Conservation (phyloP, 2,329 filamentous ascomycete species). For the Cordyceps farinosa region DNA sequence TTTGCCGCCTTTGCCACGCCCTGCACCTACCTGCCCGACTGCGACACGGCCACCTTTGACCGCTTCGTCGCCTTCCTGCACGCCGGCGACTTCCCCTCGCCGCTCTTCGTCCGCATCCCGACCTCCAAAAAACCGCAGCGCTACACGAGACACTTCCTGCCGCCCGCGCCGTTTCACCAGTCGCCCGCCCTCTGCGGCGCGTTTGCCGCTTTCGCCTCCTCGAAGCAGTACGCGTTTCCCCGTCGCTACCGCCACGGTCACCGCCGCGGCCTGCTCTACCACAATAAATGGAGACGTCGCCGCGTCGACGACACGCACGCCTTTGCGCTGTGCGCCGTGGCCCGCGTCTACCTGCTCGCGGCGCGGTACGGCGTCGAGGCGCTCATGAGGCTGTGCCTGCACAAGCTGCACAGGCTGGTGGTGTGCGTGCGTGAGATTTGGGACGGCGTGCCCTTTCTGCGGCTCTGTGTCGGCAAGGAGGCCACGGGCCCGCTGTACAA, state of each 20-base stretch:
- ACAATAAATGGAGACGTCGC: not conserved
- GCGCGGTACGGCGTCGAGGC: not conserved
- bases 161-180: not conserved
- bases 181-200: not conserved
- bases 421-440: not conserved
- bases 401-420: not conserved
- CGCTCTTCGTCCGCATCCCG: not conserved
- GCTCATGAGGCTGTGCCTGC: not conserved
- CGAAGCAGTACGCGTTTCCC: not conserved
- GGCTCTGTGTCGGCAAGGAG: not conserved
- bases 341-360: not conserved
- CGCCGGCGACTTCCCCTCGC: constrained; percentile 17
- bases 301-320: not conserved
- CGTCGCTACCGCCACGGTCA: not conserved
- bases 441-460: not conserved
- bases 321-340: not conserved
- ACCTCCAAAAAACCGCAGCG: not conserved
- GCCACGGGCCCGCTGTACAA: not conserved
- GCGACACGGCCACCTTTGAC: constrained; percentile 13
- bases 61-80: constrained; percentile 20
- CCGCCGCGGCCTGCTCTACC: not conserved
- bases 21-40: constrained; percentile 12
- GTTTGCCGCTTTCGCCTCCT: not conserved
- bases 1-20: not conserved
- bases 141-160: not conserved